Conservation (phyloP, 768 basidiomycete genomes). For the Rhizopogon roseolus region DNA sequence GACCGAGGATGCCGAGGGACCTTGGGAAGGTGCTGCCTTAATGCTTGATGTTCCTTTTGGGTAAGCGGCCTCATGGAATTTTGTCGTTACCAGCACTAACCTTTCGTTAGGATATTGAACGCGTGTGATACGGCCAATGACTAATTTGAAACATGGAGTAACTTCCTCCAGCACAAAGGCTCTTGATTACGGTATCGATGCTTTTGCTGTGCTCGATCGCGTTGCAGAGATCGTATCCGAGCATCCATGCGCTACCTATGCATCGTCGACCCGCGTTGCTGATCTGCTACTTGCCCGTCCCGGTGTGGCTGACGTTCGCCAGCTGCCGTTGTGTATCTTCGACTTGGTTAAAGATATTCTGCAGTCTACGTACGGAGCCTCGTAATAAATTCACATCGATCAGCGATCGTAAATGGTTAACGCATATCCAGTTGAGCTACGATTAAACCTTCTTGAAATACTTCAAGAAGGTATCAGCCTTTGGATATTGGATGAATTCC, state of each 20-base stretch:
- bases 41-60: slow-evolving; percentile 59
- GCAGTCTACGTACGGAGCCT: slow-evolving; percentile 53
- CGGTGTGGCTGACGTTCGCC: slow-evolving; percentile 45
- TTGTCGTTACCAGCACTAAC: background rate
- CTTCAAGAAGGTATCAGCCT: slow-evolving; percentile 49
- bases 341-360: slow-evolving; percentile 60
- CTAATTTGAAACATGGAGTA: slow-evolving; percentile 58
- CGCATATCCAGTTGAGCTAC: slow-evolving; percentile 45
- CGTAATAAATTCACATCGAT: slow-evolving; percentile 47
- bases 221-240: slow-evolving; percentile 45
- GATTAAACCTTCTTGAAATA: slow-evolving; percentile 39
- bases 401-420: slow-evolving; percentile 62
- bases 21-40: slow-evolving; percentile 51
- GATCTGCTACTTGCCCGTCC: slow-evolving; percentile 58
- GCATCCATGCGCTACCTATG: slow-evolving; percentile 33
- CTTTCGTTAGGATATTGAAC: slow-evolving; percentile 13
- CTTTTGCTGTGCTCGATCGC: slow-evolving; percentile 47
- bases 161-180: slow-evolving; percentile 50
- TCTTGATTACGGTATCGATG: slow-evolving; percentile 56
- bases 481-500: slow-evolving; percentile 63
- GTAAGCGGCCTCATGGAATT: slow-evolving; percentile 33
- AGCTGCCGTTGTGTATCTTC: slow-evolving; percentile 49
- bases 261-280: slow-evolving; percentile 47
- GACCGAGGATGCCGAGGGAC: slow-evolving; percentile 37
- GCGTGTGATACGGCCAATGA: slow-evolving; percentile 51